These are phyloP conservation scores for Brassica napus DNA, from an alignment of 345 rosid genomes.

Conservation along the genomic window Da-Ae NC_063434.1:1341501-1342000, in stretches of 20 bases:
- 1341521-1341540: constrained; percentile 42
- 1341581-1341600: constrained; percentile 26
- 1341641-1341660: background rate
- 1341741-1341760: background rate
- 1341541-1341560: constrained; percentile 36
- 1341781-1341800: background rate
- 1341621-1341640: constrained; percentile 19
- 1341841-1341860: background rate
- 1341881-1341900: background rate
- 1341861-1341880: background rate
- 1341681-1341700: background rate
- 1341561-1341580: constrained; percentile 22
- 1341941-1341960: background rate
- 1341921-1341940: background rate
- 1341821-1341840: background rate
- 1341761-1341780: background rate
- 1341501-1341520: constrained; percentile 29
- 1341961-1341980: background rate
- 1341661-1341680: background rate
- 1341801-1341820: background rate
- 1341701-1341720: background rate
- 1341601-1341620: constrained; percentile 35
- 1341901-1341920: background rate
- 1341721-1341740: background rate
- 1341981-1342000: background rate